Base-by-base conservation (phyloP, 2,329 filamentous ascomycete genomes). In the Scopulariopsis brevicaulis region DNA sequence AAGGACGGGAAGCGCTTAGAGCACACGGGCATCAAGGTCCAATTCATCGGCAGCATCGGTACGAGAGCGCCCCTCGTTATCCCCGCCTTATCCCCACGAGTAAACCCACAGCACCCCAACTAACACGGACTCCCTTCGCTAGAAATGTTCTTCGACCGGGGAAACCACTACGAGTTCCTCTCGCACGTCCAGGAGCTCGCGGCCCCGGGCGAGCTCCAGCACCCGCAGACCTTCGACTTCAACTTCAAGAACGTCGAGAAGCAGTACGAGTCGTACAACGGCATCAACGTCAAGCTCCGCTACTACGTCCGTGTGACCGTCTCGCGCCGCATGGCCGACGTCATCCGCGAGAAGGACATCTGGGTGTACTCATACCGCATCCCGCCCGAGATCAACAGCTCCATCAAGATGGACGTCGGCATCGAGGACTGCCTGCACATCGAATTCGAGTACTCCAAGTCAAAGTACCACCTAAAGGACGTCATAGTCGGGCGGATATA, bases 231-330 rank as follows among this genome's bases (percentile, higher is more conserved):
- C 54, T 96, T 96, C 73, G 90, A 96, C 65, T 99, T 99, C 83
- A 96, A 96, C 78, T 99, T 99, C 84, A 97, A 97, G 74, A 99
- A 97, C 73, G 91, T 99, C 67, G 94, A 99, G 82, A 99, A 99
- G 80, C 92, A 96, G 73, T 99, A 99, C 80, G 95, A 99, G 76
- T 96, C 92, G 63, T 99, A 99, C 81, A 96, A 96, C 71, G 94
- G 94, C 69, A 99, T 99, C 83, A 99, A 99, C 70, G 94, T 99
- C 68, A 96, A 96, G 79, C 83, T 99, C 70, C 91, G 94, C 65
- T 99, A 99, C 82, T 97, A 97, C 74, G 86, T 97, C 59, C 89
- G 92, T 65, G 94, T 97, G 65, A 99, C 94, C 40, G 94, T 99
- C 54, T 96, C 91, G 56, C 85, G 94, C 67, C 85, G 94, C 70